Percentiles rank a stretch among this genome's conserved stretches.
phyloP scores from a whole-genome alignment of 1,284 basidiomycete genomes.

The Hymenochaete sp. region DNA sequence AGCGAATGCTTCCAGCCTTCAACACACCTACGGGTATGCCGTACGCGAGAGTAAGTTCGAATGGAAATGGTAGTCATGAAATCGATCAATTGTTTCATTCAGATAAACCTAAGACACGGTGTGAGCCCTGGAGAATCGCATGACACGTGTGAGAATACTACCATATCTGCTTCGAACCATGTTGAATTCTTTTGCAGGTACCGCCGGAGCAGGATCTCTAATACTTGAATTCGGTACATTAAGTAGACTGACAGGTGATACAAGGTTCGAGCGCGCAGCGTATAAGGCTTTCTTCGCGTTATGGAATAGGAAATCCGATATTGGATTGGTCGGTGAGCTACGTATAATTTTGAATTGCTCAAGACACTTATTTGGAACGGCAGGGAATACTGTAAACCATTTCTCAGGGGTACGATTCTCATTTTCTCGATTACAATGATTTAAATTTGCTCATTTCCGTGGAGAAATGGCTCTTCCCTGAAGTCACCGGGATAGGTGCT shows the following conservation, averaged over 20 bases:
- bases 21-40: conserved; percentile 82
- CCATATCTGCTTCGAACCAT: conserved; percentile 10
- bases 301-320: conserved; percentile 81
- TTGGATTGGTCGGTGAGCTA: conserved; percentile 81
- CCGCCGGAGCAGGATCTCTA: conserved; percentile 86
- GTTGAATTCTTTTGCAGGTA: conserved; percentile 39
- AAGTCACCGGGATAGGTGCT: conserved; percentile 77
- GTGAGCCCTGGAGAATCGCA: conserved; percentile 58
- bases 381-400: conserved; percentile 80
- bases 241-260: conserved; percentile 80
- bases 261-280: conserved; percentile 77
- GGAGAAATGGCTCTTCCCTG: conserved; percentile 34
- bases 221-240: conserved; percentile 89
- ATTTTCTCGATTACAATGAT: conserved; percentile 1
- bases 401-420: conserved; percentile 58
- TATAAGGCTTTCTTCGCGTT: conserved; percentile 83
- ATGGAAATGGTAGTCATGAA: conserved; percentile 3
- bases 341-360: too few species aligned
- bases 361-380: too few species aligned
- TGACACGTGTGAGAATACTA: conserved; percentile 58
- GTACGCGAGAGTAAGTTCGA: conserved; percentile 63
- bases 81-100: neutral
- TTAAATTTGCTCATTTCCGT: neutral
- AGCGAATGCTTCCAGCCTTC: conserved; percentile 82
- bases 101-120: conserved; percentile 74